Evolutionary conservation across 2,329 filamentous ascomycete genomes (phyloP).

Genomic region (Fonsecaea multimorphosa): DNA sequence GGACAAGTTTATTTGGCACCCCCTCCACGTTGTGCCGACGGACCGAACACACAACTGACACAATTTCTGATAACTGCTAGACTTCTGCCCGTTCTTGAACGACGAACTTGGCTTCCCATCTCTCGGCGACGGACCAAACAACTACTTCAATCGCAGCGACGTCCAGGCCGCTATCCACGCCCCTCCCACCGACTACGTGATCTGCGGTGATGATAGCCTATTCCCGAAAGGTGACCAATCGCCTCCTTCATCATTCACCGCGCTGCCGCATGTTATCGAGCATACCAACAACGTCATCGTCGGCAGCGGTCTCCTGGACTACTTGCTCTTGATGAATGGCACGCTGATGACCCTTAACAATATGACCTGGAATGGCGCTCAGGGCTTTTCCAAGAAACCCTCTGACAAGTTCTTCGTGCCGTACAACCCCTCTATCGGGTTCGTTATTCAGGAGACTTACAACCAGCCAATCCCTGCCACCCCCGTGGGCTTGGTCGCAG

Average conservation of each 20-base stretch:
- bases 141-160: constrained; percentile 64
- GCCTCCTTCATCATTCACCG: constrained; percentile 34
- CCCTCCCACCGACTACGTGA: constrained; percentile 50
- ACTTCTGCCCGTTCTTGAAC: constrained; percentile 73
- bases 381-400: constrained; percentile 55
- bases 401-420: constrained; percentile 50
- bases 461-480: constrained; percentile 41
- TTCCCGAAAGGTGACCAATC: constrained; percentile 59
- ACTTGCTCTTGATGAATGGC: constrained; percentile 58
- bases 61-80: constrained; percentile 54
- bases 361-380: constrained; percentile 59
- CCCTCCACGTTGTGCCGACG: background rate
- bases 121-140: constrained; percentile 54
- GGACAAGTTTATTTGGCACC: background rate
- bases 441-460: constrained; percentile 36
- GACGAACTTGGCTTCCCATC: constrained; percentile 71
- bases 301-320: constrained; percentile 57
- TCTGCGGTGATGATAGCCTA: constrained; percentile 45
- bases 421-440: constrained; percentile 52
- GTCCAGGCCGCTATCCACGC: constrained; percentile 59
- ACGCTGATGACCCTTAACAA: constrained; percentile 61
- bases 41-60: background rate
- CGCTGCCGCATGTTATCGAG: constrained; percentile 53
- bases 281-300: constrained; percentile 59
- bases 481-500: constrained; percentile 45